Percentiles rank a stretch among this genome's conserved stretches.
Conservation (phyloP, 169 alveolate species). For the Cryptosporidium canis region DNA sequence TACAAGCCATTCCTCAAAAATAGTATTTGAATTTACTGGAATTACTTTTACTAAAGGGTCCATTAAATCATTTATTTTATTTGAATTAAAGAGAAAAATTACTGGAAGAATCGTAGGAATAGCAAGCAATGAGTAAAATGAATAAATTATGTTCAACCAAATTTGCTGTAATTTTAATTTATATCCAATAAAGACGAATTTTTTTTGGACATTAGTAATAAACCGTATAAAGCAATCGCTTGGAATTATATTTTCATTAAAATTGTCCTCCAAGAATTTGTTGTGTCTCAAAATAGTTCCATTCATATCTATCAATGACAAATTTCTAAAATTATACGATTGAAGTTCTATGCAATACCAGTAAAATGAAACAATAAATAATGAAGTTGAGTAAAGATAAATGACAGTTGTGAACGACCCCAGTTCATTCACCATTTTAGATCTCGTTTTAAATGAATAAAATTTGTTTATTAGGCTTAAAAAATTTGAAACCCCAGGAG, state of each 20-base stretch:
- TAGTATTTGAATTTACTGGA: neutral
- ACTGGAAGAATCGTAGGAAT: slow-evolving; percentile 11
- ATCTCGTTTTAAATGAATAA: neutral
- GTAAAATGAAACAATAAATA: slow-evolving; percentile 8
- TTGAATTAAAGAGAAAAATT: neutral
- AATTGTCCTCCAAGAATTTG: neutral
- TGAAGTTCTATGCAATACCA: slow-evolving; percentile 69
- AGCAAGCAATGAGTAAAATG: neutral
- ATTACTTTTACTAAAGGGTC: neutral
- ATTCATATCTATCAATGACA: neutral
- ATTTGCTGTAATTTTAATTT: neutral
- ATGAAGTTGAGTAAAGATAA: slow-evolving; percentile 2
- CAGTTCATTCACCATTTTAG: neutral
- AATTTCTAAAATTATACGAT: slow-evolving; percentile 11
- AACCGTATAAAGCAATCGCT: neutral
- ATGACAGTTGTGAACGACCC: neutral
- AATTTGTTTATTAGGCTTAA: neutral
- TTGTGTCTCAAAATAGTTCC: neutral
- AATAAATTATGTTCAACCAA: neutral
- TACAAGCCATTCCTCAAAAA: slow-evolving; percentile 26
- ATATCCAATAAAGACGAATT: neutral
- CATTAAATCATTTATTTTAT: neutral
- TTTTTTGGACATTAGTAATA: slow-evolving; percentile 12
- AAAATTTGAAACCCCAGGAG: slow-evolving; percentile 41
- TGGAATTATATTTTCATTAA: neutral